Base-by-base conservation (phyloP, 768 basidiomycete genomes). In the Coprinellus micaceus region DNA sequence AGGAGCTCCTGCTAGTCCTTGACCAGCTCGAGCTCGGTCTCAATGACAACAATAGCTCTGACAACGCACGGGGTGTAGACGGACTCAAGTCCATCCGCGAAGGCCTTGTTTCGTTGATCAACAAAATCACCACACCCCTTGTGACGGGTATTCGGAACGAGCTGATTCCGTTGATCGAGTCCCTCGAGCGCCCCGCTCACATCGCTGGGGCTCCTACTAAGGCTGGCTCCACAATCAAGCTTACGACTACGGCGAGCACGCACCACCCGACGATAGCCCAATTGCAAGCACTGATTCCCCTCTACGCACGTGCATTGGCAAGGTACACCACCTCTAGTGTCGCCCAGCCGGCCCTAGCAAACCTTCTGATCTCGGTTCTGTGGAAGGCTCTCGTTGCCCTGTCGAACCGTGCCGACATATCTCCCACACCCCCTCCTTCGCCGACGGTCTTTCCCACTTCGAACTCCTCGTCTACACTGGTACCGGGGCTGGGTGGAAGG, bases 321-420 rank as follows among this genome's bases (percentile, higher is more conserved):
- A 79, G 82, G 12, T 86, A 83, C 66, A 82, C 83, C 7, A 67
- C 75, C 4, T 77, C 80, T 12, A 68, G 75, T 12, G 65, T 77
- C 9, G 78, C 86, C 0, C 86, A 93, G 61, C 71, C 81, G 15
- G 70, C 77, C 1, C 75, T 91, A 15, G 88, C 88, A 0, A 82
- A 85, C 2, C 79, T 91, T 60, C 77, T 89, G 59, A 90, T 91
- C 62, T 84, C 83, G 17, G 68, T 89, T 1, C 71, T 89, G 2
- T 93, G 91, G 90, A 84, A 82, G 21, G 83, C 81, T 7, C 74
- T 91, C 51, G 82, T 91, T 25, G 86, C 88, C 21, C 65, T 92
- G 28, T 77, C 87, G 11, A 79, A 88, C 66, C 82, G 91, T n/a
- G 72, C 75, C 12, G 70, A 74, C 45, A 61, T 67, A 3, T 69